Percentiles rank a stretch among this genome's conserved stretches.
Conservation (phyloP, 2,329 filamentous ascomycete species). For the Scleromitrula shiraiana region DNA sequence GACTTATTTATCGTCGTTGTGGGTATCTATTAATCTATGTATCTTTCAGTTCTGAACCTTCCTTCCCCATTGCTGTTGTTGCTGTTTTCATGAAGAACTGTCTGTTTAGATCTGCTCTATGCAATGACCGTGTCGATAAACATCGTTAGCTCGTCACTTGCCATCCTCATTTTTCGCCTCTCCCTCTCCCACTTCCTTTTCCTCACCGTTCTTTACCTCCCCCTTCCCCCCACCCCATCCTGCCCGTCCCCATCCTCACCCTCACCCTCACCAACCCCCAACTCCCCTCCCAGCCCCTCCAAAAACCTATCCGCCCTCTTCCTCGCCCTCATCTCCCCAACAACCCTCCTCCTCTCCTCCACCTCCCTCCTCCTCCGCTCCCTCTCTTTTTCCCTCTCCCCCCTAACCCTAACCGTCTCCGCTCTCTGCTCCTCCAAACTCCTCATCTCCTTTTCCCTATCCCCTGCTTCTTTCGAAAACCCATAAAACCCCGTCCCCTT, state of each 20-base stretch:
- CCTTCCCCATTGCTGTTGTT: too few species aligned
- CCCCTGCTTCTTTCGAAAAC: conserved; percentile 70
- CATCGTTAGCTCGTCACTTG: too few species aligned
- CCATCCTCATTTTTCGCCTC: neutral
- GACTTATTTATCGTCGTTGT: too few species aligned
- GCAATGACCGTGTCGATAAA: too few species aligned
- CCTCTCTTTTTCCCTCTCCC: conserved; percentile 47
- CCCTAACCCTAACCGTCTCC: conserved; percentile 47
- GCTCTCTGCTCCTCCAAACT: conserved; percentile 59
- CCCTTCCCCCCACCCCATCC: conserved; percentile 1
- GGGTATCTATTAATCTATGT: too few species aligned
- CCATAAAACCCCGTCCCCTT: conserved; percentile 90
- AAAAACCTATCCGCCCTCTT: conserved; percentile 68
- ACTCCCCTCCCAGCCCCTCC: conserved; percentile 43
- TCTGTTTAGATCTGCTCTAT: too few species aligned
- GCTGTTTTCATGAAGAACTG: too few species aligned
- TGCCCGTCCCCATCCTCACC: conserved; percentile 54
- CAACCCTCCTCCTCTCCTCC: conserved; percentile 43
- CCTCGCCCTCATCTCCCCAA: conserved; percentile 47
- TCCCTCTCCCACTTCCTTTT: conserved; percentile 1
- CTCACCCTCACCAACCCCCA: conserved; percentile 38
- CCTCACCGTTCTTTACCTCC: conserved; percentile 2
- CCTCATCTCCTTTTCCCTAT: conserved; percentile 63
- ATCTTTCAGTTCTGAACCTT: too few species aligned
- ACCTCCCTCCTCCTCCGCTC: conserved; percentile 53